phyloP scores from a whole-genome alignment of 2,329 filamentous ascomycete genomes.

The Fusarium cicatricum region DNA sequence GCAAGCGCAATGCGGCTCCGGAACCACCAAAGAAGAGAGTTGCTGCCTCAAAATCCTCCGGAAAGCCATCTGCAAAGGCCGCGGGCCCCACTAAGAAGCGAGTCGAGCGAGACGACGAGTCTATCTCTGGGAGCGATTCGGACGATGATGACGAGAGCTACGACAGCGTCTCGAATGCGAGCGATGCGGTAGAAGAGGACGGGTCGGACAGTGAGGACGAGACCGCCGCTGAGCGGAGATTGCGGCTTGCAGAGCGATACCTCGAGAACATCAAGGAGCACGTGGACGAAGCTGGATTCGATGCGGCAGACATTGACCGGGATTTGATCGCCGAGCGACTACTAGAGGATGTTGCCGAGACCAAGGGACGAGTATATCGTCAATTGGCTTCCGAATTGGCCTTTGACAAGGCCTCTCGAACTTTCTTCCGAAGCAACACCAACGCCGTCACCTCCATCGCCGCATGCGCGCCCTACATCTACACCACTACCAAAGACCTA shows the following conservation, averaged over 20 bases:
- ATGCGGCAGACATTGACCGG: slow-evolving; percentile 91
- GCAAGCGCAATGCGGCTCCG: slow-evolving; percentile 72
- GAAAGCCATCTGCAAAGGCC: slow-evolving; percentile 53
- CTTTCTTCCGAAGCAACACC: slow-evolving; percentile 81
- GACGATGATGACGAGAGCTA: slow-evolving; percentile 68
- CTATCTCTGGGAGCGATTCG: slow-evolving; percentile 86
- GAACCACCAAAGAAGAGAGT: slow-evolving; percentile 68
- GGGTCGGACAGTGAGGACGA: slow-evolving; percentile 80
- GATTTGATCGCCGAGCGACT: slow-evolving; percentile 91
- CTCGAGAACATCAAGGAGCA: slow-evolving; percentile 88
- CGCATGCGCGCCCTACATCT: slow-evolving; percentile 79
- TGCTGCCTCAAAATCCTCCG: slow-evolving; percentile 55
- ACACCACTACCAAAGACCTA: slow-evolving; percentile 88
- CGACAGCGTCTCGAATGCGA: slow-evolving; percentile 52
- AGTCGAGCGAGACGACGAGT: slow-evolving; percentile 66
- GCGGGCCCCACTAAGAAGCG: slow-evolving; percentile 54
- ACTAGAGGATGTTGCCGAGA: slow-evolving; percentile 90
- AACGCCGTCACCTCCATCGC: slow-evolving; percentile 82
- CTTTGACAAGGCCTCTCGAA: slow-evolving; percentile 72
- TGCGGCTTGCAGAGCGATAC: slow-evolving; percentile 90
- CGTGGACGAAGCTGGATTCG: slow-evolving; percentile 83
- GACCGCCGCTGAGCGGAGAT: slow-evolving; percentile 86
- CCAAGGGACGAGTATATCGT: slow-evolving; percentile 88
- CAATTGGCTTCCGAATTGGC: slow-evolving; percentile 78
- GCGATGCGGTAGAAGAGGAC: slow-evolving; percentile 54